These are phyloP conservation scores for Durio zibethinus DNA, from an alignment of 345 rosid genomes.

Conservation along the genomic window DNA sequence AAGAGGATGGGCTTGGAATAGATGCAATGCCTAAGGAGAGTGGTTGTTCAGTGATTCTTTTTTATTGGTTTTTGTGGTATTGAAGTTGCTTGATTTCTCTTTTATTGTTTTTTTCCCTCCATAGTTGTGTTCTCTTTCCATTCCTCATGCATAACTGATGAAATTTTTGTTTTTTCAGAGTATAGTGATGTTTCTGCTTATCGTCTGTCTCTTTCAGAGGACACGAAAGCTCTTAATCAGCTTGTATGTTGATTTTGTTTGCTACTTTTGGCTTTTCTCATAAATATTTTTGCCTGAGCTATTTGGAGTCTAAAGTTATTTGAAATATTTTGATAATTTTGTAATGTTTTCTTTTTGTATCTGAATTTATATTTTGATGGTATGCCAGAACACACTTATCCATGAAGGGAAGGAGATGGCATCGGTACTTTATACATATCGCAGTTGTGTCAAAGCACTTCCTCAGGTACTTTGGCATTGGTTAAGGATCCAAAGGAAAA, in stretches of 20 bases:
- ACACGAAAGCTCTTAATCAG: constrained; percentile 97
- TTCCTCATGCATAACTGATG: background rate
- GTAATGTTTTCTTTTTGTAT: background rate
- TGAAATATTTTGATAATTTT: background rate
- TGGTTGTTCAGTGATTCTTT: background rate
- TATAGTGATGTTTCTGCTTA: constrained; percentile 91
- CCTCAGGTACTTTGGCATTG: constrained; percentile 66
- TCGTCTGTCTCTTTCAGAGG: constrained; percentile 90
- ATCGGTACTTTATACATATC: constrained; percentile 91
- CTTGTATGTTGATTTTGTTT: constrained; percentile 47
- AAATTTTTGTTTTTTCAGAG: constrained; percentile 39
- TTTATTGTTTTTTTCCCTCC: background rate
- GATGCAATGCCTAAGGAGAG: background rate
- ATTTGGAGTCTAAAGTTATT: background rate
- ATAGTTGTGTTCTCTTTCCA: background rate
- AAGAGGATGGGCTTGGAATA: background rate
- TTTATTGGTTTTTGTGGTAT: background rate
- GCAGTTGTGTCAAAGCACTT: constrained; percentile 98
- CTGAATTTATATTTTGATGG: constrained; percentile 16
- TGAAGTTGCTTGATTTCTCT: background rate
- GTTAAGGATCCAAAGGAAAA: background rate
- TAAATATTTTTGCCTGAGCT: background rate
- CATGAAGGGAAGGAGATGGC: constrained; percentile 98
- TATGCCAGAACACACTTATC: constrained; percentile 73
- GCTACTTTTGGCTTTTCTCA: background rate